phyloP scores from a whole-genome alignment of 805 yeast species.

The Saturnispora ahearnii region DNA sequence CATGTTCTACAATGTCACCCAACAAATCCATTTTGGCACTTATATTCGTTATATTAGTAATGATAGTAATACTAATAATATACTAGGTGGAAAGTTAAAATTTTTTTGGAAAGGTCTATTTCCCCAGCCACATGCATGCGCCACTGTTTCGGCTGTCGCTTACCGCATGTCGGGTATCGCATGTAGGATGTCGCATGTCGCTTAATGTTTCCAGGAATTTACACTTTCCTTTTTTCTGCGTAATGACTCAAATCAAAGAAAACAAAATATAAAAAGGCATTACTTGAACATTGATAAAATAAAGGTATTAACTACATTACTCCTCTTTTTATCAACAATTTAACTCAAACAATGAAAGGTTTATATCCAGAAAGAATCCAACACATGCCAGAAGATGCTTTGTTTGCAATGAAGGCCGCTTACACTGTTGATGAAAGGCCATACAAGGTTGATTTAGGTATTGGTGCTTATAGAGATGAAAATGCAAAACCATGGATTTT shows the following conservation, averaged over 20 bases:
- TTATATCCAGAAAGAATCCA: conserved; percentile 34
- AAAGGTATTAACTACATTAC: background rate
- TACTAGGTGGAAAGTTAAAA: too few species aligned
- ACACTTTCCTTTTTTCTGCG: too few species aligned
- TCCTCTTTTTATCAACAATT: background rate
- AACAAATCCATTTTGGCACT: conserved; percentile 46
- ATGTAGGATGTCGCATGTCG: background rate
- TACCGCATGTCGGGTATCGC: background rate
- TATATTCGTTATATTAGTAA: background rate
- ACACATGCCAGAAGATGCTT: conserved; percentile 76
- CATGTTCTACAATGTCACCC: conserved; percentile 66
- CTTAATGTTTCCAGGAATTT: too few species aligned
- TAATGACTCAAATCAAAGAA: too few species aligned
- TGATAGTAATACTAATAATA: too few species aligned
- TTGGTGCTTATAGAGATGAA: conserved; percentile 93
- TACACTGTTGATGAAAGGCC: conserved; percentile 47
- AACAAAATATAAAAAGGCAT: too few species aligned
- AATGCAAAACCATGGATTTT: conserved; percentile 84
- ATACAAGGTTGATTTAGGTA: conserved; percentile 75
- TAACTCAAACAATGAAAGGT: conserved; percentile 12
- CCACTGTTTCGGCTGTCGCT: background rate
- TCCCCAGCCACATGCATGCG: background rate
- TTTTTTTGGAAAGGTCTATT: too few species aligned
- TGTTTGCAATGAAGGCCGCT: conserved; percentile 73
- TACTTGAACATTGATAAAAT: background rate